Evolutionary conservation across 305 asterid genomes (phyloP).

Genomic region (Petunia hybrid): DNA sequence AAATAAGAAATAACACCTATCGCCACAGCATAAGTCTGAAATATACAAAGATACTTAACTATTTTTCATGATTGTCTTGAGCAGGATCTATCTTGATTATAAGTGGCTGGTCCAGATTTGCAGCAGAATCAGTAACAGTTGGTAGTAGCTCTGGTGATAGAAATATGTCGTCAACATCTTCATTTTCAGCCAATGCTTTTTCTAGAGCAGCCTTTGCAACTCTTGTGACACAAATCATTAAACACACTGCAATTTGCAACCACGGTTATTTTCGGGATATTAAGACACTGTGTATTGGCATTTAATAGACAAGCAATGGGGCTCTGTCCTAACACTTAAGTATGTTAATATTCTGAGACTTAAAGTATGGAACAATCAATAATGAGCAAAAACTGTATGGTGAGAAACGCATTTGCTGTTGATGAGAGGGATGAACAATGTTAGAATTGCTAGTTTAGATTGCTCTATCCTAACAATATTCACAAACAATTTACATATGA

Average conservation of each 20-base stretch:
- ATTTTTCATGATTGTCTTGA: conserved; percentile 43
- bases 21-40: conserved; percentile 18
- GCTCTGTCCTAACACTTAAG: conserved; percentile 1
- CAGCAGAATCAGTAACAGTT: conserved; percentile 35
- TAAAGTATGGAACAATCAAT: not conserved
- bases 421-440: conserved; percentile 12
- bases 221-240: conserved; percentile 69
- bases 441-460: not conserved
- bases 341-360: not conserved
- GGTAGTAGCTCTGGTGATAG: conserved; percentile 34
- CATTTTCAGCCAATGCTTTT: conserved; percentile 88
- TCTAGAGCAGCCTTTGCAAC: conserved; percentile 92
- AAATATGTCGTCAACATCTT: conserved; percentile 52
- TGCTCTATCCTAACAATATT: not conserved
- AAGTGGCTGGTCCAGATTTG: conserved; percentile 43
- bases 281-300: not conserved
- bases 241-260: conserved; percentile 55
- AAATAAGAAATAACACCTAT: not conserved
- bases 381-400: not conserved
- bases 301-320: not conserved
- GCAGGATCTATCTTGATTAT: conserved; percentile 44
- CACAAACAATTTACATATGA: not conserved
- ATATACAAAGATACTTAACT: conserved; percentile 38
- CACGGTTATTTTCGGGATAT: conserved; percentile 22
- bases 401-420: not conserved